Evolutionary conservation across 106 monocot genomes (phyloP).

Genomic region (Acorus gramineus): DNA sequence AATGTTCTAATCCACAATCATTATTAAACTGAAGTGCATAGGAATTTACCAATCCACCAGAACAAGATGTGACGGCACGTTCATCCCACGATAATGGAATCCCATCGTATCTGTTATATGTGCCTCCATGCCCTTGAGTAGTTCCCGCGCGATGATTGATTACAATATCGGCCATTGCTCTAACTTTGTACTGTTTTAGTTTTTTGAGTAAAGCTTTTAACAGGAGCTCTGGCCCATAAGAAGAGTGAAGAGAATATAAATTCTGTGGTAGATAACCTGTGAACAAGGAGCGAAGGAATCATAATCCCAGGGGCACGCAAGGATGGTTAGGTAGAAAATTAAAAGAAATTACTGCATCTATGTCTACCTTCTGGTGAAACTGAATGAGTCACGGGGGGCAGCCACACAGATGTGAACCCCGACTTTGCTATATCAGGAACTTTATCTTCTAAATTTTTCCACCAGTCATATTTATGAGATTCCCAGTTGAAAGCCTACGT

Average conservation of each 20-base stretch:
- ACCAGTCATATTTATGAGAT: slow-evolving; percentile 76
- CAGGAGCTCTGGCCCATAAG: slow-evolving; percentile 49
- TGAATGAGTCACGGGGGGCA: slow-evolving; percentile 77
- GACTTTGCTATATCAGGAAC: slow-evolving; percentile 42
- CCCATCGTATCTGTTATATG: slow-evolving; percentile 71
- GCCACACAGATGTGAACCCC: slow-evolving; percentile 80
- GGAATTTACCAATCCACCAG: slow-evolving; percentile 63
- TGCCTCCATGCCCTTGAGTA: slow-evolving; percentile 51
- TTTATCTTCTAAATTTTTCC: slow-evolving; percentile 49
- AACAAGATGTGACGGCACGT: slow-evolving; percentile 75
- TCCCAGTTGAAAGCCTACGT: slow-evolving; percentile 87
- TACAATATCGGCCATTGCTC: slow-evolving; percentile 89
- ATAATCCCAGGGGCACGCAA: background rate
- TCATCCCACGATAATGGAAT: slow-evolving; percentile 82
- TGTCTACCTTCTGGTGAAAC: slow-evolving; percentile 49
- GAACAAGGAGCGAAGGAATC: slow-evolving; percentile 3
- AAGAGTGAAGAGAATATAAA: slow-evolving; percentile 61
- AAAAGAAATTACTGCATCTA: background rate
- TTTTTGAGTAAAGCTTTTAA: slow-evolving; percentile 53
- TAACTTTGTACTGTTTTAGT: slow-evolving; percentile 43
- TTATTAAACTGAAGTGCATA: background rate
- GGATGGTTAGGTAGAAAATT: background rate
- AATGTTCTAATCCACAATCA: no score
- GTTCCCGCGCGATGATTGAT: slow-evolving; percentile 91
- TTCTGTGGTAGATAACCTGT: slow-evolving; percentile 86